These are phyloP conservation scores for Nitzschia palea DNA, from an alignment of 108 stramenopile genomes.

Conservation along the genomic window DNA sequence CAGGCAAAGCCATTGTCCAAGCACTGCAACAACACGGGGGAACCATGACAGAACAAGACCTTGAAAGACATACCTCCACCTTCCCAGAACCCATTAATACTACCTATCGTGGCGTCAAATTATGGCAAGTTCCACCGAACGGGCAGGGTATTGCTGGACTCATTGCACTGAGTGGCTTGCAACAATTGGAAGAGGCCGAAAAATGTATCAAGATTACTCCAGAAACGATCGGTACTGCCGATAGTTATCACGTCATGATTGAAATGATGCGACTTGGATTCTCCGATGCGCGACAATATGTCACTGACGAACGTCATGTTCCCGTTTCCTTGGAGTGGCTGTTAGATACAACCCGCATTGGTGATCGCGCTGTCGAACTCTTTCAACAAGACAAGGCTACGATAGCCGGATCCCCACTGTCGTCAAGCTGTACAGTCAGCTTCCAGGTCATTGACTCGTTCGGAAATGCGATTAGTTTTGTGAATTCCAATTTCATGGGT, in stretches of 20 bases:
- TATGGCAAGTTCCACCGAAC: slow-evolving; percentile 95
- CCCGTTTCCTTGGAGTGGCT: slow-evolving; percentile 39
- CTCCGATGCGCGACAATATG: slow-evolving; percentile 75
- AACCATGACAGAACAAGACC: slow-evolving; percentile 80
- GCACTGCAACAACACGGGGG: slow-evolving; percentile 80
- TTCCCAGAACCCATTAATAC: slow-evolving; percentile 81
- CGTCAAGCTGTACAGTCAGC: slow-evolving; percentile 87
- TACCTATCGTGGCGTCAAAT: slow-evolving; percentile 61
- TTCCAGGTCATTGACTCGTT: slow-evolving; percentile 88
- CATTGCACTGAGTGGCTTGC: slow-evolving; percentile 86
- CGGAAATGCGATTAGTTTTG: slow-evolving; percentile 95
- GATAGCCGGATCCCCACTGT: slow-evolving; percentile 47
- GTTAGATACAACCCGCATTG: slow-evolving; percentile 61
- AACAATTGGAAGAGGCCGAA: slow-evolving; percentile 43
- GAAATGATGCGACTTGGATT: slow-evolving; percentile 94
- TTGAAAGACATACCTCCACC: slow-evolving; percentile 65
- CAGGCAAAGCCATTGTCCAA: slow-evolving; percentile 87
- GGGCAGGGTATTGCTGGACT: slow-evolving; percentile 94
- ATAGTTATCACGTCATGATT: slow-evolving; percentile 72
- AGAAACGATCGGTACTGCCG: slow-evolving; percentile 40
- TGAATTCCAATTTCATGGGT: slow-evolving; percentile 94
- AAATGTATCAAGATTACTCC: slow-evolving; percentile 21
- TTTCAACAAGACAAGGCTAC: slow-evolving; percentile 65
- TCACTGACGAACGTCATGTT: slow-evolving; percentile 70
- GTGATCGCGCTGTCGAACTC: slow-evolving; percentile 38